Evolutionary conservation across 176 grass and related monocot species (phyloP), one percentile per base, ranked within the genome.

Genomic region (Aegilops tauschii): DNA sequence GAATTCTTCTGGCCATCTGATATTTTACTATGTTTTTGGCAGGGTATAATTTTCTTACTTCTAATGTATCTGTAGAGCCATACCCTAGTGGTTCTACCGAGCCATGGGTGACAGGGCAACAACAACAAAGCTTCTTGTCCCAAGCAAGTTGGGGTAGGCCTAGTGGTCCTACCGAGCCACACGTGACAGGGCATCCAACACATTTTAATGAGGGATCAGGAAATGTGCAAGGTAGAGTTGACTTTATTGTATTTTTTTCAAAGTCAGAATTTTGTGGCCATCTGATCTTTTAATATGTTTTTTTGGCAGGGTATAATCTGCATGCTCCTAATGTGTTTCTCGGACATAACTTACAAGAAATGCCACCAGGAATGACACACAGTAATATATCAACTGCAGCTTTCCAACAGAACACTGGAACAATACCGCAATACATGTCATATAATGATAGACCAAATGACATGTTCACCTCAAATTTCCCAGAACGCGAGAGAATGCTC

Each of bases 401-500:
- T 8, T 74, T 47, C 71, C 70, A 76, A 5, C 73, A 29, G 73
- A 76, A 76, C 13, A 14, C 13, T 52, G 73, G 28, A 80, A 50
- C 49, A 62, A 37, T 73, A 63, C 63, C 59, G 50, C 83, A 87
- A 81, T 76, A 85, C 80, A 61, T 87, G 49, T 36, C 72, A 81
- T 78, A 62, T 69, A 80, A 73, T 83, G 79, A 86, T 90, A 88
- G 79, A 61, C 81, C 79, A 81, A 80, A 82, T 86, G 84, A 72
- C 40, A 47, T 71, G 65, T 74, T 77, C 61, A 82, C 71, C 62
- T 87, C 78, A 80, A 87, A 91, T 79, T 94, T 96, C 89, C 87
- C 54, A 58, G 54, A 58, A 58, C 54, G 54, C 6, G 54, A 99
- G 87, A 93, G 77, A 89, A 94, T 99, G 94, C 78, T 97, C 59